Evolutionary conservation across 1,139 yeast species (phyloP).

Genomic region (Kodamaea arcana): DNA sequence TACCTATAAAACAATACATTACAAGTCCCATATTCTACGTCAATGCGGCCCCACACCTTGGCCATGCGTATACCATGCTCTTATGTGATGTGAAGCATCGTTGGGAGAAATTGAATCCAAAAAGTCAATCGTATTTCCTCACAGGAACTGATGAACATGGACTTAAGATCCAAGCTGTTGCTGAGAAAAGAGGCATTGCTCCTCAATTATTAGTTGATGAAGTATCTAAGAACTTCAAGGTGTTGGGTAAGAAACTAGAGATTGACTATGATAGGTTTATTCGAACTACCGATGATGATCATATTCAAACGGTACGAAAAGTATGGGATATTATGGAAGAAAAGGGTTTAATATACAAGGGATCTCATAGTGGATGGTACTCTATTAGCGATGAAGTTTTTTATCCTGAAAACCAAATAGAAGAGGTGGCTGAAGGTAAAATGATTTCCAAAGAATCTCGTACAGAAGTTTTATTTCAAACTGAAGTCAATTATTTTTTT

Average conservation of each 20-base stretch:
- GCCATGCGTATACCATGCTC: conserved; percentile 87
- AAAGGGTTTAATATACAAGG: conserved; percentile 72
- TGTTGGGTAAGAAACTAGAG: conserved; percentile 52
- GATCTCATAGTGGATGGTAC: conserved; percentile 91
- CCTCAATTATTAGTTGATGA: conserved; percentile 74
- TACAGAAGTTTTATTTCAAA: conserved; percentile 67
- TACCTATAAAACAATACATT: conserved; percentile 34
- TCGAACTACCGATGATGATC: conserved; percentile 86
- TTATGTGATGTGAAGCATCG: conserved; percentile 74
- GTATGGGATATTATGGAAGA: conserved; percentile 64
- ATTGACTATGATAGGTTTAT: conserved; percentile 74
- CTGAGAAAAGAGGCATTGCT: conserved; percentile 40
- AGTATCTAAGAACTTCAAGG: conserved; percentile 60
- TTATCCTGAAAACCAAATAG: conserved; percentile 77
- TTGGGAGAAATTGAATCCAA: conserved; percentile 55
- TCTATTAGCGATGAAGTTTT: conserved; percentile 93
- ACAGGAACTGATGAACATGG: conserved; percentile 99
- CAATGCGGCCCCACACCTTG: conserved; percentile 92
- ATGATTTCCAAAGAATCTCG: conserved; percentile 70
- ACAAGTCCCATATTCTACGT: conserved; percentile 97
- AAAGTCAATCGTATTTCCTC: conserved; percentile 47
- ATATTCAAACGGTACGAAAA: conserved; percentile 54
- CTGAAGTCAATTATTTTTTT: conserved; percentile 87
- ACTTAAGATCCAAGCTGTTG: conserved; percentile 76
- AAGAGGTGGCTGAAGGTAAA: conserved; percentile 39